These are phyloP conservation scores for Colletotrichum trifolii DNA, from an alignment of 2,329 filamentous ascomycete genomes.

Conservation along the genomic window DNA sequence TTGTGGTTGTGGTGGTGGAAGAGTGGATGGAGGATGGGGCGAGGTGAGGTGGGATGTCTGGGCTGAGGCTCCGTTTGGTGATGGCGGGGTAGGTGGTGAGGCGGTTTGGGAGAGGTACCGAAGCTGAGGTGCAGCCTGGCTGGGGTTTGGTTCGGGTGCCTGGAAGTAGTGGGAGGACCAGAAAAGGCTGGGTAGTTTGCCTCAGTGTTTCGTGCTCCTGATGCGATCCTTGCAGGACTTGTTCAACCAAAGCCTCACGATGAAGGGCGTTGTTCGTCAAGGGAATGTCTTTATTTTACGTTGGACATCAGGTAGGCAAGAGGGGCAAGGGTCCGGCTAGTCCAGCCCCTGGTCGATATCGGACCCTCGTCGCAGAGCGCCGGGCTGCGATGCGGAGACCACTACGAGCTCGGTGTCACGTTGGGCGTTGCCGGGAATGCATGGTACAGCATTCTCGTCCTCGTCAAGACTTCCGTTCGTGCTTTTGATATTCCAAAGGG, in stretches of 20 bases:
- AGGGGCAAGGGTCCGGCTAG: neutral
- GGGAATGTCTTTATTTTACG: neutral
- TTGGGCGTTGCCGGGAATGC: neutral
- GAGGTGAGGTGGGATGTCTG: neutral
- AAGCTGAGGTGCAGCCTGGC: slow-evolving; percentile 4
- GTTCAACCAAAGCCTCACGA: neutral
- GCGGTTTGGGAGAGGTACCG: neutral
- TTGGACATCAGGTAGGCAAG: neutral
- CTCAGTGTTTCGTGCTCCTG: no score
- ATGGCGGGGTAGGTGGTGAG: slow-evolving; percentile 15
- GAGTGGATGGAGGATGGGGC: neutral
- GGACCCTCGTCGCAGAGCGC: slow-evolving; percentile 24
- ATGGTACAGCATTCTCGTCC: no score
- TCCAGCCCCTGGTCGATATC: slow-evolving; percentile 5
- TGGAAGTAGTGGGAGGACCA: neutral
- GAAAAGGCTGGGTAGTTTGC: neutral
- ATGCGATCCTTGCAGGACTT: neutral
- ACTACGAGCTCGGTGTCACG: neutral
- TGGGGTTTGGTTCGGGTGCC: slow-evolving; percentile 7
- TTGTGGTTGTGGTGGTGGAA: neutral
- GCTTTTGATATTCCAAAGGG: no score
- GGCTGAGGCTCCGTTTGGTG: slow-evolving; percentile 16
- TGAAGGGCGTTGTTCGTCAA: neutral
- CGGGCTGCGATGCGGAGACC: slow-evolving; percentile 28
- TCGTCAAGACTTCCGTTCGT: no score